These are phyloP conservation scores for Blepharisma undulans DNA, from an alignment of 169 alveolate species.

Conservation along the genomic window DNA sequence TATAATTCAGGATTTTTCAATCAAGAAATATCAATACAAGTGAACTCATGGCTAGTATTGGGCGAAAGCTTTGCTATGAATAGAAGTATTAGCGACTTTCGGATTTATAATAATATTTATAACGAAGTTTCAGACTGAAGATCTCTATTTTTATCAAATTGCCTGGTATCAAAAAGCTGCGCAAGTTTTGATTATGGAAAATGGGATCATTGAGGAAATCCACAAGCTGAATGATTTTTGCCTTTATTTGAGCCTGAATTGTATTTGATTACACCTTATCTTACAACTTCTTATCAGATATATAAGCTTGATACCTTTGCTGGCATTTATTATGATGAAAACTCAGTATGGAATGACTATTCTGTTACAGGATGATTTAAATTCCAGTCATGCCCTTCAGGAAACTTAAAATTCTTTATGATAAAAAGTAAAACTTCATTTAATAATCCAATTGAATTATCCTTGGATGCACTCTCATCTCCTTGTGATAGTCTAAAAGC, in stretches of 20 bases:
- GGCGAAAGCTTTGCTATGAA: no score
- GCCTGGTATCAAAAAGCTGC: neutral
- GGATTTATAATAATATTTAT: no score
- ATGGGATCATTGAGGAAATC: neutral
- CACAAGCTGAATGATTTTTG: neutral
- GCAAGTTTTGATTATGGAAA: neutral
- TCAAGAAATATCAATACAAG: neutral
- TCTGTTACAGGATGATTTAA: neutral
- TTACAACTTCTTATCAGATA: neutral
- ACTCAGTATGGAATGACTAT: neutral
- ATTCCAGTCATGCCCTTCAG: neutral
- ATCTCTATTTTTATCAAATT: no score
- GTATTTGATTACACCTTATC: neutral
- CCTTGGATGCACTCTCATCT: no score
- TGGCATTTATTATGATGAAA: no score
- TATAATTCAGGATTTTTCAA: neutral
- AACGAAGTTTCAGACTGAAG: no score
- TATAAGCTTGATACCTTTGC: no score
- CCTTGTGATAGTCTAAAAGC: neutral
- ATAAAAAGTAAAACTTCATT: no score
- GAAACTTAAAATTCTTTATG: no score
- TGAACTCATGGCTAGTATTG: neutral
- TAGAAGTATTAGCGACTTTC: no score
- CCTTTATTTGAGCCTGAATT: neutral
- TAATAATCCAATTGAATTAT: no score